Evolutionary conservation across 192 early-diverging fungal genomes (phyloP).

Genomic region (Allomyces arbusculus): DNA sequence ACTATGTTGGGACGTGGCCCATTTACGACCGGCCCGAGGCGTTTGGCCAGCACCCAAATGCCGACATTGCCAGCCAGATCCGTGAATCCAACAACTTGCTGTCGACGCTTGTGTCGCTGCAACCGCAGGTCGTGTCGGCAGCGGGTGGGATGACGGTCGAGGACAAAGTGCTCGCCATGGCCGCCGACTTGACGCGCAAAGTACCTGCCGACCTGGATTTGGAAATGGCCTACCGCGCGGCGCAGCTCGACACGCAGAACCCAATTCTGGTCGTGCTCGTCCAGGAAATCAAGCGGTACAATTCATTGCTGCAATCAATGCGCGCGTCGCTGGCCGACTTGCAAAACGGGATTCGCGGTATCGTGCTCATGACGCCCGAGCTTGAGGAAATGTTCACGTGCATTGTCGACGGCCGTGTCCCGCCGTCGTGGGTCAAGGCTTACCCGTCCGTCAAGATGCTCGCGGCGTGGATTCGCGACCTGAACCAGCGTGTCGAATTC

Average conservation of each 20-base stretch:
- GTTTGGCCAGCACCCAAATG: constrained; percentile 82
- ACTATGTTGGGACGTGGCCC: constrained; percentile 72
- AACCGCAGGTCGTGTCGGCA: constrained; percentile 24
- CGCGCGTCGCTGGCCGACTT: constrained; percentile 30
- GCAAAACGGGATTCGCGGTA: constrained; percentile 26
- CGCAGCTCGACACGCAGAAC: constrained; percentile 20
- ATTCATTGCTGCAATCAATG: constrained; percentile 53
- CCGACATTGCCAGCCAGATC: constrained; percentile 57
- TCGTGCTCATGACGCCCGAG: constrained; percentile 2
- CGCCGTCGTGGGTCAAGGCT: constrained; percentile 21
- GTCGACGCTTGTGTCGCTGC: constrained; percentile 31
- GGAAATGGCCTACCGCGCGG: constrained; percentile 11
- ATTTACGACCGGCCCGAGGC: constrained; percentile 87
- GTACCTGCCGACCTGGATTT: constrained; percentile 21
- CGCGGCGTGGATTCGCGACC: constrained; percentile 33
- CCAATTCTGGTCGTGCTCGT: constrained; percentile 21
- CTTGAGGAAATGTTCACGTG: constrained; percentile 31
- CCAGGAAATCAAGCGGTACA: constrained; percentile 18
- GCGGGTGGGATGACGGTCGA: constrained; percentile 20
- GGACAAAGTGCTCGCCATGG: constrained; percentile 24
- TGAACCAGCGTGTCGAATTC: constrained; percentile 19
- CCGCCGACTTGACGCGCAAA: constrained; percentile 19
- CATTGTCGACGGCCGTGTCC: constrained; percentile 30
- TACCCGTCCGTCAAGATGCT: constrained; percentile 37
- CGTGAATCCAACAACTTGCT: constrained; percentile 57